Conservation (phyloP, 129 eudicot species). For the Flaveria brownii region DNA sequence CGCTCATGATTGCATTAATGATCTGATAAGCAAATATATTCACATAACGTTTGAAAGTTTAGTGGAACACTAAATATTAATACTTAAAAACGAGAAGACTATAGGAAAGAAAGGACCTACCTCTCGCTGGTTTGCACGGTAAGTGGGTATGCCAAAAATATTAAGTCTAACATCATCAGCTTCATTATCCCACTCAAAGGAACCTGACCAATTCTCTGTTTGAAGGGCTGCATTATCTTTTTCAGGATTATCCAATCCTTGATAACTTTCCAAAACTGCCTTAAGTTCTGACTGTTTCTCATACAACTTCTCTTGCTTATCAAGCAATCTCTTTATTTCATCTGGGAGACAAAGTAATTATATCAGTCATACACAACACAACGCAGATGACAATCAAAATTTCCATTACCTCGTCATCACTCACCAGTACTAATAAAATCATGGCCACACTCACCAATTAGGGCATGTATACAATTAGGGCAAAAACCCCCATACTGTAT, state of each 20-base stretch:
- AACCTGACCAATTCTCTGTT: conserved; percentile 77
- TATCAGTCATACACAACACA: not conserved
- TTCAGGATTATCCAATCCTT: conserved; percentile 40
- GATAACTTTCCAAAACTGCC: conserved; percentile 60
- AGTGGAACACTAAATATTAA: not conserved
- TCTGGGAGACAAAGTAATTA: conserved; percentile 42
- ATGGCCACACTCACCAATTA: conserved; percentile 15
- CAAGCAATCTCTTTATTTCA: conserved; percentile 74
- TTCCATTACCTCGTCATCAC: not conserved
- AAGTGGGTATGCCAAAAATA: conserved; percentile 75
- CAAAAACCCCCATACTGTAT: not conserved
- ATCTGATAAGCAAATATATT: conserved; percentile 48
- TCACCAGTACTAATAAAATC: not conserved
- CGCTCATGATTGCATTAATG: conserved; percentile 88
- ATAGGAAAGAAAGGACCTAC: conserved; percentile 36
- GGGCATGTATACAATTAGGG: not conserved
- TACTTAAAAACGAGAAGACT: not conserved
- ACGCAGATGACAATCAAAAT: not conserved
- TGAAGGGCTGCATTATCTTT: conserved; percentile 47
- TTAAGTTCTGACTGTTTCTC: conserved; percentile 85
- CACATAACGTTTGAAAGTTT: not conserved
- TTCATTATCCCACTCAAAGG: conserved; percentile 78
- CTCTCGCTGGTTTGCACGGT: conserved; percentile 97
- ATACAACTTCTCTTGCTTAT: conserved; percentile 77
- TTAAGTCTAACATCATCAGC: conserved; percentile 85